phyloP scores from a whole-genome alignment of 305 asterid genomes.

The Fraxinus sp. region DNA sequence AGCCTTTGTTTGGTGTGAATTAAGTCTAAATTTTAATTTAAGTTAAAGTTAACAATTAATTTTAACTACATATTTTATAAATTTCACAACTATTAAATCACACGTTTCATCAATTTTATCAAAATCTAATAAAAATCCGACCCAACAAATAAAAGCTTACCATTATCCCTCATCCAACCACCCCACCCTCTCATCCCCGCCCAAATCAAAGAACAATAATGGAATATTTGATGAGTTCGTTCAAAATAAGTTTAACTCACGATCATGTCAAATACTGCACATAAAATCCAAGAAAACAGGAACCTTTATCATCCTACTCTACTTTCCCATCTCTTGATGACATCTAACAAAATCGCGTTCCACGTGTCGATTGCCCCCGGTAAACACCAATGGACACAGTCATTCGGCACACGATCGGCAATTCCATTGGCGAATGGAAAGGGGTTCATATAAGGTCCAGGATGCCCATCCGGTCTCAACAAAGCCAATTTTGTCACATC shows the following conservation, averaged over 20 bases:
- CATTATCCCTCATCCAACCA: no score
- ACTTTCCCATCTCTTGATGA: constrained; percentile 38
- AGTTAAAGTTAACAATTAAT: no score
- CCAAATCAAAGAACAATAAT: background rate
- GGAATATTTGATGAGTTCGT: background rate
- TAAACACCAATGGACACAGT: constrained; percentile 89
- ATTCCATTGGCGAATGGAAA: constrained; percentile 64
- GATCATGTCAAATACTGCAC: background rate
- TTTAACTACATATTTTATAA: no score
- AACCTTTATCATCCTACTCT: background rate
- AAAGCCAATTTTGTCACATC: constrained; percentile 61
- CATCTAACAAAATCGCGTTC: constrained; percentile 66
- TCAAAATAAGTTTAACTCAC: background rate
- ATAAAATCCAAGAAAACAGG: background rate
- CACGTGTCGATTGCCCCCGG: constrained; percentile 88
- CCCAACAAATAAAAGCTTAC: no score
- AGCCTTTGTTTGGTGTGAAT: no score
- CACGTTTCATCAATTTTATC: no score
- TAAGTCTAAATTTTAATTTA: no score
- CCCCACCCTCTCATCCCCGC: background rate
- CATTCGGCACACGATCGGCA: constrained; percentile 55
- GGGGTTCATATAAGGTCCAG: constrained; percentile 72
- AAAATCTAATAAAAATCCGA: no score
- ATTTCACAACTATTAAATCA: no score
- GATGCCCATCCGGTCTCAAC: constrained; percentile 81